Conservation (phyloP, 2,329 filamentous ascomycete species). For the Tolypocladium sp. region DNA sequence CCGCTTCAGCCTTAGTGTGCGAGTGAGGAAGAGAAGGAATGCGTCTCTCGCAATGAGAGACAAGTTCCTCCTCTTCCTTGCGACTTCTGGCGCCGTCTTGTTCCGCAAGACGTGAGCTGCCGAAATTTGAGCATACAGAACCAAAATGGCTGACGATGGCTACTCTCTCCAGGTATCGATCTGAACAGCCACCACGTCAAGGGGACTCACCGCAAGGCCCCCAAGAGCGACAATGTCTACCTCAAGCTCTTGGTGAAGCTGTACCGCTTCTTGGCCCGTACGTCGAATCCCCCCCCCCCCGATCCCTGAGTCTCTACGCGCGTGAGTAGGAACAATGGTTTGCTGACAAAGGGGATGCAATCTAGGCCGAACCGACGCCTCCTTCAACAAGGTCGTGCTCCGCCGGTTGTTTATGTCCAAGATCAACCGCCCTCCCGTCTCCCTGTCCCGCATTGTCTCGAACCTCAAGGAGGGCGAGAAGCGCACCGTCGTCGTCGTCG, state of each 20-base stretch:
- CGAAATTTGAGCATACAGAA: slow-evolving; percentile 53
- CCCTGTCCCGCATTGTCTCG: slow-evolving; percentile 77
- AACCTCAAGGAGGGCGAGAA: slow-evolving; percentile 59
- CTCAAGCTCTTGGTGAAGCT: slow-evolving; percentile 96
- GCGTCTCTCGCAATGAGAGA: not conserved
- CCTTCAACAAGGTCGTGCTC: slow-evolving; percentile 98
- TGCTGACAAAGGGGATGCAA: not conserved
- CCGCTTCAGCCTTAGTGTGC: slow-evolving; percentile 36
- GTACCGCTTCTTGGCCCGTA: slow-evolving; percentile 94
- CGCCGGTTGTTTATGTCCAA: slow-evolving; percentile 97
- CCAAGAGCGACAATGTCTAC: slow-evolving; percentile 98
- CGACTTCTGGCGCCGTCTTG: slow-evolving; percentile 7
- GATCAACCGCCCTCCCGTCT: slow-evolving; percentile 95
- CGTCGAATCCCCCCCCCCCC: slow-evolving; percentile 27
- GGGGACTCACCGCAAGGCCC: slow-evolving; percentile 77
- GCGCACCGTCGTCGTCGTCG: slow-evolving; percentile 90
- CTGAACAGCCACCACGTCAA: slow-evolving; percentile 61
- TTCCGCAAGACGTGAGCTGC: slow-evolving; percentile 13
- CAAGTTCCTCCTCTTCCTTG: not conserved
- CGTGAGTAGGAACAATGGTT: not conserved
- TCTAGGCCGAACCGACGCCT: slow-evolving; percentile 83
- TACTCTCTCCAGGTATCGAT: slow-evolving; percentile 56
- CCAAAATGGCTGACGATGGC: slow-evolving; percentile 52
- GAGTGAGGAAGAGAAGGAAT: slow-evolving; percentile 29
- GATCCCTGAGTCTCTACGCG: not conserved